Evolutionary conservation across 768 basidiomycete genomes (phyloP), one percentile per base, ranked within the genome.

Genomic region (Hygrocybe coccinea): DNA sequence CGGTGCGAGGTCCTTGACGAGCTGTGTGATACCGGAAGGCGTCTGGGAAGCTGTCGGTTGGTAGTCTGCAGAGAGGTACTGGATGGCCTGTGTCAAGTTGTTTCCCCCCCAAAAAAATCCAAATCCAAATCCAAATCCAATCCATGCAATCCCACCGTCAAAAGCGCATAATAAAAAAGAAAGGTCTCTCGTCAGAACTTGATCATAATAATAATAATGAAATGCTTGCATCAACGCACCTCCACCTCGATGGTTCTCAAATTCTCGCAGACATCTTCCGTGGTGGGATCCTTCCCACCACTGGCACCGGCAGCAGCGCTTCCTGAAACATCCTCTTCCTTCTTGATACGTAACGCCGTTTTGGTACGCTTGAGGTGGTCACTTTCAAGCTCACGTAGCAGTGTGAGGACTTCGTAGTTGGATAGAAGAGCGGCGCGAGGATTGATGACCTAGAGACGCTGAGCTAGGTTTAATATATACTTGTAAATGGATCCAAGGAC

Each of bases 211-310:
- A n/a, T n/a, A n/a, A n/a, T n/a, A n/a, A n/a, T n/a, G n/a, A n/a
- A n/a, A n/a, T n/a, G n/a, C n/a, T n/a, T n/a, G n/a, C 50, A 33
- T 19, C 29, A 11, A 63, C 76, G 56, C 65, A 88, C 88, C 79
- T 94, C 88, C 50, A 94, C 85, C 67, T 92, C 89, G 39, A 94
- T 77, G 14, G 92, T 94, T 59, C 91, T 76, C 56, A 95, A 62
- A 65, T 94, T 93, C 66, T 92, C 86, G 55, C 82, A 82, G 47
- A 88, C 76, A 39, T 88, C 87, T 17, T 82, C 78, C 5, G 71
- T 59, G 33, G 71, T 67, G 62, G 71, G 56, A 21, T 71, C 69
- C 58, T 62, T 71, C 52, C 59, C 75, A 39, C 61, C 62, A n/a
- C n/a, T n/a, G n/a, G n/a, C 11, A 57, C 55, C 29, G 56, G 45